Evolutionary conservation across 139 green algal genomes (phyloP), one percentile per base, ranked within the genome.

Genomic region (Chlorella sp.): DNA sequence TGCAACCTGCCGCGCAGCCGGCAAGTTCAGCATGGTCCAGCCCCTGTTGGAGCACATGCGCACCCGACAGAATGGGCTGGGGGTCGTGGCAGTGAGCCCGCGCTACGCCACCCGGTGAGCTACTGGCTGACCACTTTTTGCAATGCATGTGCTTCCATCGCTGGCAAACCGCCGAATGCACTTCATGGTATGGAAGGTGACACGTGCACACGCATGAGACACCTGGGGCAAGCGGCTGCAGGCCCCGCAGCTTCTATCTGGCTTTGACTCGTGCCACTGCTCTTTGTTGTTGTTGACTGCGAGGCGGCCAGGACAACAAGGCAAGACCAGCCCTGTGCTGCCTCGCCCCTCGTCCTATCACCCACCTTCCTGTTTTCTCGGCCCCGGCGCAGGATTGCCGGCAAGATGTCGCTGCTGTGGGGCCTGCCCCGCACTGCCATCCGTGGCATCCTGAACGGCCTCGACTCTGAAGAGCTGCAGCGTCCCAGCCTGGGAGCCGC

Each of bases 331-430:
- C n/a, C n/a, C n/a, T n/a, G n/a, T n/a, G n/a, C n/a, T n/a, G n/a
- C n/a, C n/a, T n/a, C n/a, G n/a, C n/a, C n/a, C n/a, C 19, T 67
- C 19, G 9, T 17, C 58, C 58, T 67, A 22, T 22, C 58, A 28
- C 5, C 58, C 58, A n/a, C 19, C 32, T 17, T n/a, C n/a, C 22
- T 67, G 19, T 22, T 22, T 9, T 67, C 58, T 67, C 5, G 58
- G 5, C 58, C 58, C n/a, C n/a, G n/a, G n/a, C 40, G 64, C 22
- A 73, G 88, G 64, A 54, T 54, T 87, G 83, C 64, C 40, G 73
- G 38, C 62, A 81, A 89, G 44, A 81, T 90, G 41, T 85, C 69
- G 32, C 36, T 80, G 26, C 81, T 91, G 46, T 91, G 88, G 88
- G 64, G 62, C 68, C 84, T 91, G 46, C 83, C 65, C 20, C 43